A percentile compares a stretch with the other conserved stretches of the same genome.
These are phyloP conservation scores for Sclerotinia trifoliorum DNA, from an alignment of 2,329 filamentous ascomycete species.

Conservation along the genomic window DNA sequence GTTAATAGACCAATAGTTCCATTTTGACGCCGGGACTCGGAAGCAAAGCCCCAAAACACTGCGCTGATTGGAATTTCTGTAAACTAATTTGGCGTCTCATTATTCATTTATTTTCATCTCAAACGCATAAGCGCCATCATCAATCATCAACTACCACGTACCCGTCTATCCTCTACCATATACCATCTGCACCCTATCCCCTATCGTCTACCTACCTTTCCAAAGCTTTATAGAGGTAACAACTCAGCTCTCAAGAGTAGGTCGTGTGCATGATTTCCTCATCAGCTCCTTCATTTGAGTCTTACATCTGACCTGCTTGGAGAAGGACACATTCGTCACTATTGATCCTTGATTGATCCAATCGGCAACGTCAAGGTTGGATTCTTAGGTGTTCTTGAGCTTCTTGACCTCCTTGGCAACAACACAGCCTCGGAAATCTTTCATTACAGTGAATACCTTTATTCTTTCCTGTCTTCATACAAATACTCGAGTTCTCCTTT, in stretches of 20 bases:
- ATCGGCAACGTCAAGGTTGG: neutral
- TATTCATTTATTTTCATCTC: neutral
- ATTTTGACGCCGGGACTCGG: neutral
- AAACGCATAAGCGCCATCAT: slow-evolving; percentile 6
- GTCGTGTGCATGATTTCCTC: slow-evolving; percentile 8
- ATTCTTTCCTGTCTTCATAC: neutral
- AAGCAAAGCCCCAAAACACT: neutral
- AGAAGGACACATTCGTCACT: neutral
- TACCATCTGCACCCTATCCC: neutral
- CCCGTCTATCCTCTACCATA: neutral
- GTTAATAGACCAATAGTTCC: slow-evolving; percentile 1
- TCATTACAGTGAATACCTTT: neutral
- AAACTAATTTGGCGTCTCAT: neutral
- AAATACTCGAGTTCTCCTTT: neutral
- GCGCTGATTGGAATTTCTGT: neutral
- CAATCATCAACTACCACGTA: neutral
- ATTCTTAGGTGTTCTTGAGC: neutral
- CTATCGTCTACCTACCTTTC: neutral
- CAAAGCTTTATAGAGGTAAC: neutral
- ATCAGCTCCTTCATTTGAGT: neutral
- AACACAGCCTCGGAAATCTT: slow-evolving; percentile 10
- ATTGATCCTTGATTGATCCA: neutral
- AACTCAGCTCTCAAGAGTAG: neutral
- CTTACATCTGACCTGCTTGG: neutral
- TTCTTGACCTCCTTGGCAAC: slow-evolving; percentile 1